Conservation (phyloP, 202 grass and related monocot genomes). For the Musa balbisiana region DNA sequence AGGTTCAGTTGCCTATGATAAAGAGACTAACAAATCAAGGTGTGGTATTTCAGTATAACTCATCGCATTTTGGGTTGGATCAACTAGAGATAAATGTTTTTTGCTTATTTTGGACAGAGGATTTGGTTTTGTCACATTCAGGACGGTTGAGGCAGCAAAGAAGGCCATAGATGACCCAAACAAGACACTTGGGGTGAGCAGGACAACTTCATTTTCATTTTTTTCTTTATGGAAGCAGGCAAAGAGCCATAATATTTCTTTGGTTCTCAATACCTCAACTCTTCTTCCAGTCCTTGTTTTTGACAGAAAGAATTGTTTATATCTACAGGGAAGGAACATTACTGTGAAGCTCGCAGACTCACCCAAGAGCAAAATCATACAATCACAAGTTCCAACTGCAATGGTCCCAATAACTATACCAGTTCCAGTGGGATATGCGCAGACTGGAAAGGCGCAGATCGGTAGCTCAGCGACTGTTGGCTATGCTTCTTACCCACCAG, state of each 20-base stretch:
- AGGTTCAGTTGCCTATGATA: slow-evolving; percentile 19
- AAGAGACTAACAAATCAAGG: slow-evolving; percentile 18
- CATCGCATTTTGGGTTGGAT: neutral
- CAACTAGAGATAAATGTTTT: neutral
- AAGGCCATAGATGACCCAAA: slow-evolving; percentile 20
- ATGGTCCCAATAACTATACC: slow-evolving; percentile 1
- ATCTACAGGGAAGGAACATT: slow-evolving; percentile 16
- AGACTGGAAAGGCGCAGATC: neutral
- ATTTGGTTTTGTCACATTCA: slow-evolving; percentile 20
- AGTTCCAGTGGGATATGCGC: slow-evolving; percentile 3
- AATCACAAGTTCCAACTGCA: slow-evolving; percentile 11
- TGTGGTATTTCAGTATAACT: neutral
- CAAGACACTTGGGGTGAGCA: slow-evolving; percentile 12
- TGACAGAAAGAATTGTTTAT: neutral
- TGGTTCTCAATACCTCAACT: too few relatives aligned
- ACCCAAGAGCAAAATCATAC: slow-evolving; percentile 3
- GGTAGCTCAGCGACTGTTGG: neutral
- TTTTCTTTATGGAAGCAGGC: neutral
- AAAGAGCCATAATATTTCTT: too few relatives aligned
- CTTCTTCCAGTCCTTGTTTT: neutral
- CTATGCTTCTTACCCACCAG: neutral
- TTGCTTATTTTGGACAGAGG: slow-evolving; percentile 3
- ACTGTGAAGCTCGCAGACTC: slow-evolving; percentile 8
- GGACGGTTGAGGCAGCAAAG: slow-evolving; percentile 8
- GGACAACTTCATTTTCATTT: neutral